phyloP scores from a whole-genome alignment of 495 filamentous ascomycete genomes.

The Talaromyces ruber region DNA sequence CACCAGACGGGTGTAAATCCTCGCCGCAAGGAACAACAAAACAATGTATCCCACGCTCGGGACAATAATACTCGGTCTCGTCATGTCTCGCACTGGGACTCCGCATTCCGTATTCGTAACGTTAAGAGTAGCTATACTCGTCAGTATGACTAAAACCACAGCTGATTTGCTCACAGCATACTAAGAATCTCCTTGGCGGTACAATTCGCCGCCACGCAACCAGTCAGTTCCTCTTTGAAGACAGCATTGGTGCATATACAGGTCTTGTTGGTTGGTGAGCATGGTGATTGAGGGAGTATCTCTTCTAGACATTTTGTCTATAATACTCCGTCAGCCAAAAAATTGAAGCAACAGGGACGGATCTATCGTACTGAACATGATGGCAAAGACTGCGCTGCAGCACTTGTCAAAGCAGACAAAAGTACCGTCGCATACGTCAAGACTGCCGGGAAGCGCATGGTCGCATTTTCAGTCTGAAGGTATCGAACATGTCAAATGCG shows the following conservation, averaged over 20 bases:
- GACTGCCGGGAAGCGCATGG: too few species aligned
- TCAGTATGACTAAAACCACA: too few species aligned
- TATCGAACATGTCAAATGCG: too few species aligned
- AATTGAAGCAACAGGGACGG: background rate
- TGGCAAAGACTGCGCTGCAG: background rate
- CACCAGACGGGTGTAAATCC: too few species aligned
- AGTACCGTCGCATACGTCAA: background rate
- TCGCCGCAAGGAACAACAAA: background rate
- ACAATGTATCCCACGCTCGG: background rate
- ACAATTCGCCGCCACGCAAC: constrained; percentile 10
- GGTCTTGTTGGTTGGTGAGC: constrained; percentile 6
- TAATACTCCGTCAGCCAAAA: too few species aligned
- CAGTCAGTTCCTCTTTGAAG: constrained; percentile 9
- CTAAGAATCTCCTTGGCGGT: constrained; percentile 11
- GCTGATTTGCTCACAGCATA: too few species aligned
- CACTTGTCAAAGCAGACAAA: background rate
- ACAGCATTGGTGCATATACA: constrained; percentile 13
- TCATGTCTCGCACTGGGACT: background rate
- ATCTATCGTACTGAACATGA: background rate
- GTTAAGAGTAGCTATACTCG: constrained; percentile 3
- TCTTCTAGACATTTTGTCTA: background rate
- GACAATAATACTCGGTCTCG: background rate
- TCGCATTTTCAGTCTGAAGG: too few species aligned
- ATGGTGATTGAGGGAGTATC: constrained; percentile 1
- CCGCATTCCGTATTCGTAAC: constrained; percentile 4